Evolutionary conservation across 2,329 filamentous ascomycete species (phyloP).

Genomic region (Cercospora sp.): DNA sequence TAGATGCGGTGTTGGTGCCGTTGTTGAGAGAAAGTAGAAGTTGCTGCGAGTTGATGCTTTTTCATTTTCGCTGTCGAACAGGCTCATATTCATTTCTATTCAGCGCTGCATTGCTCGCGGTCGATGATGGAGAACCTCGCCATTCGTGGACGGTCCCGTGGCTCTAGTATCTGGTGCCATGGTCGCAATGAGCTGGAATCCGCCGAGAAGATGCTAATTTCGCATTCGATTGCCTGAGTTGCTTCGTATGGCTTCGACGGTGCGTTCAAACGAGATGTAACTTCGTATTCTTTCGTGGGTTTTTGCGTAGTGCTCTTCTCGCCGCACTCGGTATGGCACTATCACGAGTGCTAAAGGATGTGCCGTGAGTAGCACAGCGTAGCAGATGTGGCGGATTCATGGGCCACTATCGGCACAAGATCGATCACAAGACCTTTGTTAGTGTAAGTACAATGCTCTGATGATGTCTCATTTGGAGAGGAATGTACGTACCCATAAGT

Average conservation of each 20-base stretch:
- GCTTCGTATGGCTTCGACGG: neutral
- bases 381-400: neutral
- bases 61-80: neutral
- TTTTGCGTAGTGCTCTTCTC: neutral
- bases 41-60: neutral
- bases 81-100: accelerated
- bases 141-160: neutral
- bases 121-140: neutral
- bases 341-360: neutral
- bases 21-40: neutral
- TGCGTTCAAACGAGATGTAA: neutral
- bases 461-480: neutral
- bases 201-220: neutral
- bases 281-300: neutral
- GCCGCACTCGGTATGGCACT: neutral
- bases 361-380: neutral
- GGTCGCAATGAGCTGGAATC: neutral
- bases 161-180: neutral
- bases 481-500: neutral
- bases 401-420: neutral
- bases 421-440: neutral
- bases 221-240: neutral
- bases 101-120: neutral
- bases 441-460: neutral
- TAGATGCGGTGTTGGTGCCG: neutral